These are phyloP conservation scores for Casuarina equisetifolia DNA, from an alignment of 306 rosid genomes.

Conservation along the genomic window DNA sequence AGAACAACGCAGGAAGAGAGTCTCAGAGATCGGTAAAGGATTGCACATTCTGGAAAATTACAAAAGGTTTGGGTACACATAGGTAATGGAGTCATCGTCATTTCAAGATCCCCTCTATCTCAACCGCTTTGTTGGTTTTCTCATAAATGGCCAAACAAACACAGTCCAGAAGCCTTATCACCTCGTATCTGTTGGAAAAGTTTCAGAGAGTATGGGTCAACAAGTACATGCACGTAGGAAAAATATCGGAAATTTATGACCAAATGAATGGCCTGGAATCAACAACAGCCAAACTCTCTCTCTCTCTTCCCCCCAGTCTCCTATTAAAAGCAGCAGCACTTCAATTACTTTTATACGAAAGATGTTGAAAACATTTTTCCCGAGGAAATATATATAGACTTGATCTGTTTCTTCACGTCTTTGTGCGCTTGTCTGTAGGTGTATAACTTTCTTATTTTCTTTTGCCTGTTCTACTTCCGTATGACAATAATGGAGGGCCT, in stretches of 20 bases:
- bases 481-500: slow-evolving; percentile 58
- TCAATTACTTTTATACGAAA: slow-evolving; percentile 21
- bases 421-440: background rate
- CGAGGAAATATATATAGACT: background rate
- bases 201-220: slow-evolving; percentile 43
- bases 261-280: slow-evolving; percentile 55
- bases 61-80: slow-evolving; percentile 5
- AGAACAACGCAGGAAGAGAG: slow-evolving; percentile 1
- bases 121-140: slow-evolving; percentile 51
- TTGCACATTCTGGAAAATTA: background rate
- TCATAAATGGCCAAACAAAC: slow-evolving; percentile 54
- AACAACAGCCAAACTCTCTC: slow-evolving; percentile 31
- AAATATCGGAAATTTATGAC: slow-evolving; percentile 19
- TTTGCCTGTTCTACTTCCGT: slow-evolving; percentile 5
- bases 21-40: background rate
- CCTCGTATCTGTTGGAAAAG: slow-evolving; percentile 45
- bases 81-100: slow-evolving; percentile 26
- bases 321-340: background rate
- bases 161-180: slow-evolving; percentile 43
- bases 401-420: background rate
- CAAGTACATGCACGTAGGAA: slow-evolving; percentile 26
- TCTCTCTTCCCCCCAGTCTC: slow-evolving; percentile 21
- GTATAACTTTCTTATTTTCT: slow-evolving; percentile 3
- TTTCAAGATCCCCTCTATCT: slow-evolving; percentile 27
- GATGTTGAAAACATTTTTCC: background rate